These are phyloP conservation scores for Chrysophaeum taylorii DNA, from an alignment of 352 stramenopile species.

Conservation along the genomic window DNA sequence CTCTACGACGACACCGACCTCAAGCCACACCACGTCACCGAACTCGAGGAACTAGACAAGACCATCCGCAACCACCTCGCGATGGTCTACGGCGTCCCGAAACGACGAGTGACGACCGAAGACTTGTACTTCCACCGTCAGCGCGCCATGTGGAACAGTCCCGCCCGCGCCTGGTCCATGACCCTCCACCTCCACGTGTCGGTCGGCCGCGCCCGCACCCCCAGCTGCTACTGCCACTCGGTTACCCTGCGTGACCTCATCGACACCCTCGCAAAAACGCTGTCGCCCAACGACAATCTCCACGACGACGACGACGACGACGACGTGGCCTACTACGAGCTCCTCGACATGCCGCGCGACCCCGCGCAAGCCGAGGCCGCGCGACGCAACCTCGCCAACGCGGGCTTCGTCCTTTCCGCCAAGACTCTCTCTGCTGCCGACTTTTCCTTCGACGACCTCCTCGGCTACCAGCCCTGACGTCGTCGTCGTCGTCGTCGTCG, in stretches of 20 bases:
- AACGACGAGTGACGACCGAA: not conserved
- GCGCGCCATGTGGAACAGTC: not conserved
- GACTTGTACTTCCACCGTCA: slow-evolving; percentile 6
- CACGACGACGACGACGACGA: too few species aligned
- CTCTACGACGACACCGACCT: slow-evolving; percentile 7
- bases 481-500: too few species aligned
- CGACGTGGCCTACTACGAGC: too few species aligned
- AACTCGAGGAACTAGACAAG: not conserved
- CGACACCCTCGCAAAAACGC: too few species aligned
- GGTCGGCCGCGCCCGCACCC: not conserved
- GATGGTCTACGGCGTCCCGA: not conserved
- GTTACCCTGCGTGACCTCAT: too few species aligned
- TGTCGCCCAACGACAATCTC: too few species aligned
- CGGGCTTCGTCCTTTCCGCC: not conserved
- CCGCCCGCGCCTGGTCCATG: not conserved
- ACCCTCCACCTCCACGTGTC: not conserved
- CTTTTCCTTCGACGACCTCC: not conserved
- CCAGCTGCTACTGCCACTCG: slow-evolving; percentile 3
- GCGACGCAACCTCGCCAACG: not conserved
- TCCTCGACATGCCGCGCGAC: not conserved
- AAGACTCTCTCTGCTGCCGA: not conserved
- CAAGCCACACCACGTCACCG: not conserved
- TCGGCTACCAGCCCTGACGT: not conserved
- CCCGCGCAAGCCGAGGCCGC: not conserved
- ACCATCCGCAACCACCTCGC: not conserved